These are phyloP conservation scores for Termitomyces sp. DNA, from an alignment of 1,284 basidiomycete genomes.

Conservation along the genomic window DNA sequence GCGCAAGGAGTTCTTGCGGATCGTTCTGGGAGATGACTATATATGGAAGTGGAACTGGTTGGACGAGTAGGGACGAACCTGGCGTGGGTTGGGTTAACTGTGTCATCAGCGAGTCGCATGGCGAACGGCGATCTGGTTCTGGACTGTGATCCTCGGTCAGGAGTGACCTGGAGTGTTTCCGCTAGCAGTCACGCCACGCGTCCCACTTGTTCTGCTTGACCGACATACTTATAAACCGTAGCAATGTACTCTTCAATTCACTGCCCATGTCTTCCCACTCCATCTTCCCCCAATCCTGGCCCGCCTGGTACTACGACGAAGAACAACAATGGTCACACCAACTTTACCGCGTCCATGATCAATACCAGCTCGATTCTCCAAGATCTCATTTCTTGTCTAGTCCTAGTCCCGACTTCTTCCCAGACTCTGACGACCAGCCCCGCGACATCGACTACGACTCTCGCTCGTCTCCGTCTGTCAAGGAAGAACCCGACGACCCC, in stretches of 20 bases:
- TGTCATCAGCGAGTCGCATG: too few relatives aligned
- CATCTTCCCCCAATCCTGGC: not conserved
- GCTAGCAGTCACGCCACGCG: not conserved
- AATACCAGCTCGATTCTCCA: not conserved
- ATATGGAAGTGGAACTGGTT: conserved; percentile 6
- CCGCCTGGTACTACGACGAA: not conserved
- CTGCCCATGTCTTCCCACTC: not conserved
- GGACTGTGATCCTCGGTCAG: conserved; percentile 13
- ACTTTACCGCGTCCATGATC: not conserved
- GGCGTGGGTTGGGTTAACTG: not conserved
- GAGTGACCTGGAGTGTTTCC: not conserved
- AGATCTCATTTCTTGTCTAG: not conserved
- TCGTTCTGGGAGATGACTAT: conserved; percentile 5
- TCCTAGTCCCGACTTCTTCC: conserved; percentile 10
- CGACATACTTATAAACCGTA: conserved; percentile 6
- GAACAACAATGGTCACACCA: too few relatives aligned
- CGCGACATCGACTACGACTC: too few relatives aligned
- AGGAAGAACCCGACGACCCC: conserved; percentile 30
- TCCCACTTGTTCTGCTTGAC: not conserved
- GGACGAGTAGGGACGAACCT: not conserved
- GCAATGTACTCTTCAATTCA: not conserved
- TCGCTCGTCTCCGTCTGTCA: too few relatives aligned
- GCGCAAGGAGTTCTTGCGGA: conserved; percentile 17
- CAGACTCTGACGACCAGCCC: conserved; percentile 1
- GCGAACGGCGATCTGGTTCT: conserved; percentile 16